Conservation (phyloP, 1,284 basidiomycete genomes). For the Cutaneotrichosporon dermatis region DNA sequence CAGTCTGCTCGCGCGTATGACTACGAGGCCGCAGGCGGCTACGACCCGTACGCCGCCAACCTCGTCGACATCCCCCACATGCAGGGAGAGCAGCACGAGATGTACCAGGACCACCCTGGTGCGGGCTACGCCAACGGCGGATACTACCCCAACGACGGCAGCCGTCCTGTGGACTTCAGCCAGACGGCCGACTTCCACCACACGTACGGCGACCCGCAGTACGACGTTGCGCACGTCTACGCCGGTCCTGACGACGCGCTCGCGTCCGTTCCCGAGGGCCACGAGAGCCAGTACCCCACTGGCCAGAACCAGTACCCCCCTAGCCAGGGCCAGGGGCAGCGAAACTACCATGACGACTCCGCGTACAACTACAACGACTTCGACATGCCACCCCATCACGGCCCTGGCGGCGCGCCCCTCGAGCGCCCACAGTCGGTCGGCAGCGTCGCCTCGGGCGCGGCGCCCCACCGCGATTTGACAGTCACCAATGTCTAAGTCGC, state of each 20-base stretch:
- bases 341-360: slow-evolving; percentile 3
- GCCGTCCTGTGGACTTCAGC: slow-evolving; percentile 4
- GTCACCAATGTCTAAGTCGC: slow-evolving; percentile 3
- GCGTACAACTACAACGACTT: slow-evolving; percentile 7
- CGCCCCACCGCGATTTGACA: neutral
- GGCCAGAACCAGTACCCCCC: too few species aligned
- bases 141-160: slow-evolving; percentile 1
- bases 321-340: neutral
- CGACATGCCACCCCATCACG: neutral
- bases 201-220: slow-evolving; percentile 41
- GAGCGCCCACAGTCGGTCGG: neutral
- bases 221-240: slow-evolving; percentile 21
- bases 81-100: slow-evolving; percentile 9
- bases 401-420: neutral
- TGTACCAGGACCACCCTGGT: neutral
- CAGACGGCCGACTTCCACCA: slow-evolving; percentile 11
- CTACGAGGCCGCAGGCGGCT: slow-evolving; percentile 47
- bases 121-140: slow-evolving; percentile 14
- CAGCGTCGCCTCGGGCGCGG: neutral
- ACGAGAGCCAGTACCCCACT: neutral
- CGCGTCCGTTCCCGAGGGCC: neutral
- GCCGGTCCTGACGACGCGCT: slow-evolving; percentile 1
- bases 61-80: slow-evolving; percentile 15
- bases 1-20: slow-evolving; percentile 34
- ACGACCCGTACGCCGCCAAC: slow-evolving; percentile 46